Conservation (phyloP, 768 basidiomycete genomes). For the Psilocybe cubensis region DNA sequence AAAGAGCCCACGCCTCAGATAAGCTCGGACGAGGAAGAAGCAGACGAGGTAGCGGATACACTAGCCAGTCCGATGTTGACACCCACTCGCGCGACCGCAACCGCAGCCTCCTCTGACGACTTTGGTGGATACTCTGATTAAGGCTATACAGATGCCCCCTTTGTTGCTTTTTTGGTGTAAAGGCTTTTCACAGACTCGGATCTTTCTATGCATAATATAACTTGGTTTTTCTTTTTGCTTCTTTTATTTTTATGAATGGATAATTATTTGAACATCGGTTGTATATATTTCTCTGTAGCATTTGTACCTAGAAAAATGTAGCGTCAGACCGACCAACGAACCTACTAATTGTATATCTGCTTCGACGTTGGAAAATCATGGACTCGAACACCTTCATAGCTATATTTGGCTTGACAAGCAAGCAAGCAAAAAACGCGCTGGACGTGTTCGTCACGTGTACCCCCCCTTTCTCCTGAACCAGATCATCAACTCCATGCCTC, state of each 20-base stretch:
- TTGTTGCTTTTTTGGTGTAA: no score
- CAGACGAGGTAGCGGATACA: conserved; percentile 21
- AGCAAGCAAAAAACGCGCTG: background rate
- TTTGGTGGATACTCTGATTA: conserved; percentile 27
- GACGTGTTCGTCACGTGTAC: conserved; percentile 13
- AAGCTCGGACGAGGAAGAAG: background rate
- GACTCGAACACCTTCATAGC: background rate
- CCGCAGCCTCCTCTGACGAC: conserved; percentile 24
- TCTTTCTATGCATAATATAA: conserved; percentile 4
- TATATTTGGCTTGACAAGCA: no score
- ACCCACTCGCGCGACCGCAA: background rate
- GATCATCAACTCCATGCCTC: conserved; percentile 21
- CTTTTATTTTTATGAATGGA: background rate
- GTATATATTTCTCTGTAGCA: conserved; percentile 5
- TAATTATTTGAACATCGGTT: background rate
- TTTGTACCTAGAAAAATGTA: background rate
- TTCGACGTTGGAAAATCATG: background rate
- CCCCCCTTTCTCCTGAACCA: background rate
- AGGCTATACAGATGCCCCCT: background rate
- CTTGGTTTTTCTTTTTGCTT: no score
- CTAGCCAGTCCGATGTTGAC: conserved; percentile 12
- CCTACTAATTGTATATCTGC: background rate
- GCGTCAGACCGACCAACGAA: background rate
- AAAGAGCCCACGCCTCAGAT: background rate
- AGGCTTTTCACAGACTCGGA: background rate